Base-by-base conservation (phyloP, 371 early-diverging fungal genomes). In the Dichotomocladium elegans region DNA sequence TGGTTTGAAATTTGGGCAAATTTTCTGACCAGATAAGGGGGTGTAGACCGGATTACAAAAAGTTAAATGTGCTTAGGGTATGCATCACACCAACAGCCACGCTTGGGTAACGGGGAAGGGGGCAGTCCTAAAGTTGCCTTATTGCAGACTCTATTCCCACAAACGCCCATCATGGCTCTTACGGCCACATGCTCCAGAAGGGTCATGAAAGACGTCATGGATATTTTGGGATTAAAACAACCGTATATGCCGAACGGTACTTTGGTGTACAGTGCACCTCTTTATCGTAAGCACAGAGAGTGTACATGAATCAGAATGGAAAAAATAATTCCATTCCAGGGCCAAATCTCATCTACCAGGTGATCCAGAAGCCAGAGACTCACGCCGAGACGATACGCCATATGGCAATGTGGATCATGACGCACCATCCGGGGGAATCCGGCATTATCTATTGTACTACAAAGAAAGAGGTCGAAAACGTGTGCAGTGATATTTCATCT, bases 401-500 rank as follows among this genome's bases (percentile, higher is more conserved):
- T 47, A 81, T 93, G 47, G 72, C 77, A 3, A 58, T 81, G 2
- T 87, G 87, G 72, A 86, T 95, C 19, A 58, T 67, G 26, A 53
- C 60, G n/a, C 61, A 81, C 37, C 84, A 88, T 51, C 62, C 81
- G 9, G 52, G 61, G 24, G 53, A 76, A 14, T 81, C 85, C 25
- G 96, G 96, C 8, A 94, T 95, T 33, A 79, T 95, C 12, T 95
- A 94, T 57, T 92, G 93, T 53, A 74, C 87, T 4, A 79, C 86
- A 2, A 90, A 86, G 52, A 87, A 85, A 47, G 93, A 90, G 35
- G 86, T 92, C 0, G 88, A 90, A 53, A 72, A 69, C 27, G 75
- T 93, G 17, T 80, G 86, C 0, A 71, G 69, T 2, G 80, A 63
- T 4, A 76, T 94, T 9, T 53, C 60, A 22, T 66, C 58, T n/a